Conservation (phyloP, 1,284 basidiomycete species). For the Phenoliferia sp. region DNA sequence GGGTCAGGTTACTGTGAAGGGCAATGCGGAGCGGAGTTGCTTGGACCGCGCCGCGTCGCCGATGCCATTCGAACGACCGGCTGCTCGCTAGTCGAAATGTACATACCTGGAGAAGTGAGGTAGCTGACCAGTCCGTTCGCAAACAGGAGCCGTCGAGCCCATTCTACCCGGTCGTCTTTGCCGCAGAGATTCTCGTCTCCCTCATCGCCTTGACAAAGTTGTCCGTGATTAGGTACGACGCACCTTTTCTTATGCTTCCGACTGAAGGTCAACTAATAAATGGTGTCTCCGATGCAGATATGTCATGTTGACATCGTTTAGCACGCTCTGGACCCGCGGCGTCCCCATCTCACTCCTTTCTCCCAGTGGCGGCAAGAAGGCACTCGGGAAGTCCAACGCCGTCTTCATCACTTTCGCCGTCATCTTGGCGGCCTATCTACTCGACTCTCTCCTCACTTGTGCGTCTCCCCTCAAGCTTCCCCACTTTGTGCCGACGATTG, state of each 20-base stretch:
- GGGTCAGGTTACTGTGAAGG: no score
- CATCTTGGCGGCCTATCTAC: constrained; percentile 17
- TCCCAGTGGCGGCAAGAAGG: constrained; percentile 15
- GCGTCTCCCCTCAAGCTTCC: not conserved
- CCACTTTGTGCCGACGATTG: no score
- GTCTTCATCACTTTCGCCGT: constrained; percentile 32
- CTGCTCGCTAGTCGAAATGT: no score
- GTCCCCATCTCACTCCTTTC: constrained; percentile 12
- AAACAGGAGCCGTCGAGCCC: constrained; percentile 15
- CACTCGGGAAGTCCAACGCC: constrained; percentile 24
- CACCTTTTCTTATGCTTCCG: no score
- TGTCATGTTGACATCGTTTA: constrained; percentile 25
- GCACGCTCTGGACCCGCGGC: constrained; percentile 25
- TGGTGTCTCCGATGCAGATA: constrained; percentile 10
- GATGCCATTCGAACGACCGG: not conserved
- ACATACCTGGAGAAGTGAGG: not conserved
- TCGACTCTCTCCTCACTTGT: constrained; percentile 27
- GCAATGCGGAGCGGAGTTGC: no score
- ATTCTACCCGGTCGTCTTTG: constrained; percentile 20
- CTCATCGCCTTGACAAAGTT: constrained; percentile 16
- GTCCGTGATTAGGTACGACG: constrained; percentile 9
- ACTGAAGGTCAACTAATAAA: not conserved
- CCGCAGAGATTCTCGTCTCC: constrained; percentile 15
- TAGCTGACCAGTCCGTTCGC: not conserved
- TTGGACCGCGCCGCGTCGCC: no score